A percentile compares a stretch with the other conserved stretches of the same genome.
Conservation (phyloP, 75 land plant species). For the Azolla pinnata region DNA sequence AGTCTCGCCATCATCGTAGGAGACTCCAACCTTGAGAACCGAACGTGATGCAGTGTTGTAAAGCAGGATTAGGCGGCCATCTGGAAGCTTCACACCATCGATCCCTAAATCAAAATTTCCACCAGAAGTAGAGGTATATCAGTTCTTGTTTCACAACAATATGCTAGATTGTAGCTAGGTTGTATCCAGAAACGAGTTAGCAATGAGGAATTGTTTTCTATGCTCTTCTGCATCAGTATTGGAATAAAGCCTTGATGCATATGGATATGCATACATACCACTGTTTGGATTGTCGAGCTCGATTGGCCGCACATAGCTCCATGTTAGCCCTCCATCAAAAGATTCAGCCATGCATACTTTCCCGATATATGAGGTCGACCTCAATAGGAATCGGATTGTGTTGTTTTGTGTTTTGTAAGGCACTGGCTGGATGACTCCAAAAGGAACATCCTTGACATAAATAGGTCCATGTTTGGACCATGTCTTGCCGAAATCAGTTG, state of each 20-base stretch:
- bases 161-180: too few relatives aligned
- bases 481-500: conserved; percentile 59
- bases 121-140: too few relatives aligned
- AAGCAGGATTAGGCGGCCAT: conserved; percentile 58
- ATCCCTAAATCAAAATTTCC: conserved; percentile 78
- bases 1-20: conserved; percentile 80
- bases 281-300: conserved; percentile 83
- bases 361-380: conserved; percentile 48
- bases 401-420: conserved; percentile 56
- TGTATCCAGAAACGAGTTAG: too few relatives aligned
- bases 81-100: conserved; percentile 84
- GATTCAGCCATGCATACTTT: conserved; percentile 88
- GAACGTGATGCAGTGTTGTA: conserved; percentile 85
- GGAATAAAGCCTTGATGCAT: not conserved
- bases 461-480: conserved; percentile 93
- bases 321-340: conserved; percentile 58
- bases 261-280: conserved; percentile 35
- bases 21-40: conserved; percentile 64
- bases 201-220: not conserved
- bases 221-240: not conserved
- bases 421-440: conserved; percentile 91
- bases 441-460: conserved; percentile 34
- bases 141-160: too few relatives aligned
- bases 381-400: conserved; percentile 55
- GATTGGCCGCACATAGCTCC: conserved; percentile 63